Base-by-base conservation (phyloP, 768 basidiomycete genomes). In the Auriscalpium vulgare region DNA sequence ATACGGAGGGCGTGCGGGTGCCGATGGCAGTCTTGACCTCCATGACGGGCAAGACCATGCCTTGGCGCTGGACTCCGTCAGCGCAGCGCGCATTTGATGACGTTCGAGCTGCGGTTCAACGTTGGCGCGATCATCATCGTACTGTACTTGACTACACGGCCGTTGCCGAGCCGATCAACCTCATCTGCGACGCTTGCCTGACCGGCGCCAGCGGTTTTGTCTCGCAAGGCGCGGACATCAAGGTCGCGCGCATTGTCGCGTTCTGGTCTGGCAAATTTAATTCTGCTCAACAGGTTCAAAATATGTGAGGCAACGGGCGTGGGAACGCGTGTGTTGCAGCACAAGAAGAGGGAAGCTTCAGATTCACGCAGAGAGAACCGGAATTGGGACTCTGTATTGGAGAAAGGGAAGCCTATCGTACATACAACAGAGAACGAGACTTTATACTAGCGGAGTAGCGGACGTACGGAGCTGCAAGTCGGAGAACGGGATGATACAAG, bases 181-280 rank as follows among this genome's bases (percentile, higher is more conserved):
- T 68, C 3, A 62, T 66, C 7, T 51, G 37, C 17, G 67, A 68
- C 48, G 62, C 59, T 3, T 65, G 57, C 3, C 23, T 49, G 0
- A 38, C 57, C 4, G 63, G 66, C 16, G 54, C 65, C 11, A 65
- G 66, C 8, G 60, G 56, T 0, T 1, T 57, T 16, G 65, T 68
- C 21, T 61, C 68, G 0, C 67, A 71, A 57, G 70, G 70, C 2
- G 23, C 40, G 0, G 61, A 64, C 2, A 69, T 66, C 67, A 23
- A 58, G 8, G 55, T 54, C 0, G 67, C 65, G 17, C 57, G 64
- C 0, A 66, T 68, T 1, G 66, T 68, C 0, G 65, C 64, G 0
- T 71, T 71, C 58, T 55, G 65, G 53, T 69, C 65, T 8, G 56
- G 58, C 37, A 69, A 69, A 37, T 69, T 71, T 55, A 66, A 65